These are phyloP conservation scores for Peziza echinospora DNA, from an alignment of 495 filamentous ascomycete species.

Conservation along the genomic window DNA sequence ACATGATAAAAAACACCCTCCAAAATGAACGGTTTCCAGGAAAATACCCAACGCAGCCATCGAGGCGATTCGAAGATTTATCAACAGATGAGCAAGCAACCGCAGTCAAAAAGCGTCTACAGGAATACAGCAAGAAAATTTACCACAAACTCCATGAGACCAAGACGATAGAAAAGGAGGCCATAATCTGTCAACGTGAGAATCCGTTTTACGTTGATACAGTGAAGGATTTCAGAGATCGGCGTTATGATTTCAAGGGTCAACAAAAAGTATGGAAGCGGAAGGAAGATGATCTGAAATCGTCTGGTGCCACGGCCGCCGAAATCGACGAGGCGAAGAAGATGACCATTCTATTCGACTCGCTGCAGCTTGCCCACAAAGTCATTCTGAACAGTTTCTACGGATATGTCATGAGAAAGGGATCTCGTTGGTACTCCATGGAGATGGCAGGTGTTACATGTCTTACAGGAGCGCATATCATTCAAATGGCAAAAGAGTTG, in stretches of 20 bases:
- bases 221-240: conserved; percentile 83
- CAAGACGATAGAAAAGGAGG: conserved; percentile 79
- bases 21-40: conserved; percentile 82
- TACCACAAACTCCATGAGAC: conserved; percentile 98
- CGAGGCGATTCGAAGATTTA: conserved; percentile 62
- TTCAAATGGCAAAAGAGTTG: conserved; percentile 85
- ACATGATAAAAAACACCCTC: conserved; percentile 90
- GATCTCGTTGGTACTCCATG: conserved; percentile 97
- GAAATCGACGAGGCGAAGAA: conserved; percentile 94
- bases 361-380: conserved; percentile 89
- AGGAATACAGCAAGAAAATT: conserved; percentile 91
- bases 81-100: conserved; percentile 60
- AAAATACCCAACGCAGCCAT: conserved; percentile 42
- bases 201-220: conserved; percentile 98
- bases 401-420: conserved; percentile 98
- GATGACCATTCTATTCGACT: conserved; percentile 94
- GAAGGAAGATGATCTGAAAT: conserved; percentile 70
- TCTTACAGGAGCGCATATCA: conserved; percentile 88
- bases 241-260: conserved; percentile 93
- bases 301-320: conserved; percentile 45
- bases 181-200: conserved; percentile 94
- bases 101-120: conserved; percentile 66
- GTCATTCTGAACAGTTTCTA: conserved; percentile 99
- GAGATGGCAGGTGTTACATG: conserved; percentile 99
- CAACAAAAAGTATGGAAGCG: conserved; percentile 97